These are phyloP conservation scores for Cadophora sp. DNA, from an alignment of 2,329 filamentous ascomycete species.

Conservation along the genomic window DNA sequence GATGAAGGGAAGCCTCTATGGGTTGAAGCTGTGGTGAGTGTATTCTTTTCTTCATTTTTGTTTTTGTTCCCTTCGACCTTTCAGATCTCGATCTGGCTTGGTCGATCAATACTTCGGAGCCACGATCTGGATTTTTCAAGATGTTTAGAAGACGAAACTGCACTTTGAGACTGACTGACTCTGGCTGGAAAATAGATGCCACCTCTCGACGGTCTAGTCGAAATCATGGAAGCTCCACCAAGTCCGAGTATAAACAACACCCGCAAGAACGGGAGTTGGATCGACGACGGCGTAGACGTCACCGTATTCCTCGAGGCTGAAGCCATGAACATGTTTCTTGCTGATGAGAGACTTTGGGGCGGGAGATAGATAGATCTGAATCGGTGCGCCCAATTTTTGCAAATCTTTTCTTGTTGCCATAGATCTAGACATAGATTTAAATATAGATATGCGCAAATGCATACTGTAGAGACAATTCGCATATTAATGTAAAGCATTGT, in stretches of 20 bases:
- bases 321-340: conserved; percentile 41
- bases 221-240: conserved; percentile 47
- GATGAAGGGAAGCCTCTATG: conserved; percentile 41
- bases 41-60: background rate
- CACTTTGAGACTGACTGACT: too few relatives aligned
- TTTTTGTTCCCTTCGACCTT: background rate
- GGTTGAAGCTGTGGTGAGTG: conserved; percentile 45
- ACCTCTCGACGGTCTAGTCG: conserved; percentile 50
- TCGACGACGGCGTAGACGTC: conserved; percentile 46
- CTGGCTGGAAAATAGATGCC: conserved; percentile 44
- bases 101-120: too few relatives aligned
- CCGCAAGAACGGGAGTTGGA: conserved; percentile 32
- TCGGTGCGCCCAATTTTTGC: too few relatives aligned
- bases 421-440: too few relatives aligned
- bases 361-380: background rate
- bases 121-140: too few relatives aligned
- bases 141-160: too few relatives aligned
- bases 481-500: too few relatives aligned
- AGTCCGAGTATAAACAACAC: conserved; percentile 22
- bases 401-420: too few relatives aligned
- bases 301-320: conserved; percentile 44
- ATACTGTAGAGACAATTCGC: too few relatives aligned
- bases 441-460: too few relatives aligned
- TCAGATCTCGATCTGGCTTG: background rate
- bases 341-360: conserved; percentile 35